A percentile compares a stretch with the other conserved stretches of the same genome.
Conservation (phyloP, 495 filamentous ascomycete species). For the Filosporella fistucella region DNA sequence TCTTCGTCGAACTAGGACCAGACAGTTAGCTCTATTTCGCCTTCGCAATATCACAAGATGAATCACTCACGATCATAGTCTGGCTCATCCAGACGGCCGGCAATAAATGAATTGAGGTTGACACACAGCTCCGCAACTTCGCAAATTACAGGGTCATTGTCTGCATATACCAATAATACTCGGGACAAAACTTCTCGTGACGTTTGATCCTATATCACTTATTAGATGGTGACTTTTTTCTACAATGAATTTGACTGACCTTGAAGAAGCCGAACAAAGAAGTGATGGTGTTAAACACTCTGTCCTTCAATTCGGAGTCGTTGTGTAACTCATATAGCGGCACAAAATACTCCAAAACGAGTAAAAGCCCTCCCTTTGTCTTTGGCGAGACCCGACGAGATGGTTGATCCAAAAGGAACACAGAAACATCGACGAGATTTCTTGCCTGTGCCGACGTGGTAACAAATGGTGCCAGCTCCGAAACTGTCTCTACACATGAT, state of each 20-base stretch:
- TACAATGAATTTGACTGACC: no score
- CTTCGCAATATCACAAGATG: no score
- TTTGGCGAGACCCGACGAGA: conserved; percentile 72
- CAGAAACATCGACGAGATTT: conserved; percentile 68
- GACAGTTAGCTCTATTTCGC: no score
- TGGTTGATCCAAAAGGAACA: conserved; percentile 81
- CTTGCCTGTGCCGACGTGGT: conserved; percentile 62
- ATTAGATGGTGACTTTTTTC: no score
- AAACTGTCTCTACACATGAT: conserved; percentile 71
- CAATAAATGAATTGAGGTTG: conserved; percentile 73
- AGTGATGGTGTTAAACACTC: conserved; percentile 58
- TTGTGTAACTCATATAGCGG: conserved; percentile 53
- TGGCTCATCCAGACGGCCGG: conserved; percentile 67
- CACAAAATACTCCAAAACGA: conserved; percentile 70
- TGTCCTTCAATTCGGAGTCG: conserved; percentile 49
- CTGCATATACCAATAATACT: conserved; percentile 65
- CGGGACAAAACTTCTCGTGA: conserved; percentile 68
- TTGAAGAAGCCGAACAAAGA: conserved; percentile 84
- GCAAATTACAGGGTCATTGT: conserved; percentile 50
- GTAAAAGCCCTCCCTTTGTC: conserved; percentile 75
- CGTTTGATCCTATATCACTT: no score
- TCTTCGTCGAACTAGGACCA: conserved; percentile 60
- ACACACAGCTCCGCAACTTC: conserved; percentile 68
- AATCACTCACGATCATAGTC: conserved; percentile 89
- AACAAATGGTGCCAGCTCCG: conserved; percentile 69